A percentile compares a stretch with the other conserved stretches of the same genome.
phyloP scores from a whole-genome alignment of 257 asterid genomes.

The Solanum boliviense region DNA sequence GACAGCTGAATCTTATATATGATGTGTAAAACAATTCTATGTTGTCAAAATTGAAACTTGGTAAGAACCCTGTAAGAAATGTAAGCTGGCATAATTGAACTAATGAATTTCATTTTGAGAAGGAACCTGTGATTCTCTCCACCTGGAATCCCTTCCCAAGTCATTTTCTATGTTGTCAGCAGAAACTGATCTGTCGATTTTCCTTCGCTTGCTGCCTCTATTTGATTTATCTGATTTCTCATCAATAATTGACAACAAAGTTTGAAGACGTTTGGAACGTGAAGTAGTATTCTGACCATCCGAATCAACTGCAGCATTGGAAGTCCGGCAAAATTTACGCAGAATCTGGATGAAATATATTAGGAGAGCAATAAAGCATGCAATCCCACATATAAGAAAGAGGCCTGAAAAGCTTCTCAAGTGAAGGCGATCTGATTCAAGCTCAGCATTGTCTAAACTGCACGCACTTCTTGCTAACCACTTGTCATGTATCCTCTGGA shows the following conservation, averaged over 20 bases:
- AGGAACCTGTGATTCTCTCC: background rate
- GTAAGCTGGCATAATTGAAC: background rate
- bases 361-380: conserved; percentile 57
- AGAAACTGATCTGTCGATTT: conserved; percentile 32
- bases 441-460: conserved; percentile 17
- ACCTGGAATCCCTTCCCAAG: conserved; percentile 16
- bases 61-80: background rate
- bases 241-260: conserved; percentile 50
- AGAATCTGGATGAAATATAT: conserved; percentile 44
- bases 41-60: background rate
- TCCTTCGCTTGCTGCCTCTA: conserved; percentile 51
- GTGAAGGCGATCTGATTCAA: conserved; percentile 35
- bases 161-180: conserved; percentile 16
- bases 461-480: conserved; percentile 47
- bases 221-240: conserved; percentile 49
- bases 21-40: background rate
- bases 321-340: conserved; percentile 27
- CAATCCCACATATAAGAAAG: conserved; percentile 36
- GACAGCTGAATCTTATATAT: background rate
- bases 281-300: conserved; percentile 16
- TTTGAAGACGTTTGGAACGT: conserved; percentile 43
- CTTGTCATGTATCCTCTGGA: conserved; percentile 88
- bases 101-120: background rate
- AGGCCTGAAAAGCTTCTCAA: conserved; percentile 47
- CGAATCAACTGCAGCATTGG: conserved; percentile 4